A percentile compares a stretch with the other conserved stretches of the same genome.
These are phyloP conservation scores for Candida vaughaniae DNA, from an alignment of 805 yeast species.

Conservation along the genomic window DNA sequence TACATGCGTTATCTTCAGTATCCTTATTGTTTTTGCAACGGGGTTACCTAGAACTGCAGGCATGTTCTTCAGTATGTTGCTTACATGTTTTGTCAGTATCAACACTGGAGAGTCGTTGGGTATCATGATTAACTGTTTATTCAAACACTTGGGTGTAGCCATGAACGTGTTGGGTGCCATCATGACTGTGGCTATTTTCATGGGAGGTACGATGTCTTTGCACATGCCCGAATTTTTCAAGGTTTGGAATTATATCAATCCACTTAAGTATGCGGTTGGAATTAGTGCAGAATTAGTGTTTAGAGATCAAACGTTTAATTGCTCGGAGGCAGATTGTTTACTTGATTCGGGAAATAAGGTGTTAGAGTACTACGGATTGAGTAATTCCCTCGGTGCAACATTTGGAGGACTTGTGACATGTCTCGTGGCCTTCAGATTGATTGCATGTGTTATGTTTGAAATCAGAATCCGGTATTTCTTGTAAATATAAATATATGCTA, in stretches of 20 bases:
- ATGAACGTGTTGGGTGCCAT: slow-evolving; percentile 68
- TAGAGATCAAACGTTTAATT: slow-evolving; percentile 47
- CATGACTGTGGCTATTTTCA: slow-evolving; percentile 68
- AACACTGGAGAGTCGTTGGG: slow-evolving; percentile 87
- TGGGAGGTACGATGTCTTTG: slow-evolving; percentile 84
- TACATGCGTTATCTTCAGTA: slow-evolving; percentile 57
- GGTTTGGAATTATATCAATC: slow-evolving; percentile 75
- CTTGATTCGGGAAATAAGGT: slow-evolving; percentile 33
- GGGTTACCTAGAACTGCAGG: slow-evolving; percentile 70
- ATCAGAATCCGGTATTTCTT: slow-evolving; percentile 26
- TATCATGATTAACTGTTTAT: slow-evolving; percentile 70
- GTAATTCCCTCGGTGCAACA: slow-evolving; percentile 22
- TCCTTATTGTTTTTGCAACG: slow-evolving; percentile 63
- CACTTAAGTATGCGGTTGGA: slow-evolving; percentile 70
- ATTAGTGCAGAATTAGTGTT: slow-evolving; percentile 61
- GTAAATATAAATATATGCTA: too few relatives aligned
- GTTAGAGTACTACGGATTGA: slow-evolving; percentile 29
- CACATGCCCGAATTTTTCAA: slow-evolving; percentile 67
- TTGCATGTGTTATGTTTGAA: slow-evolving; percentile 26
- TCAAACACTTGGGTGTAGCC: slow-evolving; percentile 77
- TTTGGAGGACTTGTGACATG: slow-evolving; percentile 39
- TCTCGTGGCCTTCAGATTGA: slow-evolving; percentile 30
- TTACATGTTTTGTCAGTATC: slow-evolving; percentile 52
- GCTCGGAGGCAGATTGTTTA: slow-evolving; percentile 28
- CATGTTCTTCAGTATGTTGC: slow-evolving; percentile 64